A percentile compares a stretch with the other conserved stretches of the same genome.
Evolutionary conservation across 192 early-diverging fungal genomes (phyloP).

Genomic region (Linnemannia schmuckeri): DNA sequence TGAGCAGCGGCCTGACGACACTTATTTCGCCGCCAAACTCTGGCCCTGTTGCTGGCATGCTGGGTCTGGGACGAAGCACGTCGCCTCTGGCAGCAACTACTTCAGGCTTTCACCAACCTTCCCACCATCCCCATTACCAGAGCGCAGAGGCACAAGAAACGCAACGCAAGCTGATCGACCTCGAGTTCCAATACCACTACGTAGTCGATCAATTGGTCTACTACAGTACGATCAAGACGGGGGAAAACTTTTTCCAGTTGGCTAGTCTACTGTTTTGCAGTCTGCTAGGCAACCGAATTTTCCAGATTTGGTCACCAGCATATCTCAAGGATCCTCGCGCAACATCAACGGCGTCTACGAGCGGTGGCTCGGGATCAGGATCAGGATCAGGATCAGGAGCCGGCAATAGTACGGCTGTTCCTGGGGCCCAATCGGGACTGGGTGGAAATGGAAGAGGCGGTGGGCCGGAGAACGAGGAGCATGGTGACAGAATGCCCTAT

Average conservation of each 20-base stretch:
- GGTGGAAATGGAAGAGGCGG: not conserved
- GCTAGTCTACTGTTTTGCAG: slow-evolving; percentile 76
- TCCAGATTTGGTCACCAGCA: slow-evolving; percentile 63
- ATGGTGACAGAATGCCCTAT: not conserved
- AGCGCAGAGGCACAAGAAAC: slow-evolving; percentile 41
- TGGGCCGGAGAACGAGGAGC: slow-evolving; percentile 6
- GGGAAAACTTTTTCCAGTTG: slow-evolving; percentile 77
- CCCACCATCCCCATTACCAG: slow-evolving; percentile 52
- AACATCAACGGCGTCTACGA: not conserved
- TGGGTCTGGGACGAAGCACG: slow-evolving; percentile 36
- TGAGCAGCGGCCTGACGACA: slow-evolving; percentile 14
- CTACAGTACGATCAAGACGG: slow-evolving; percentile 81
- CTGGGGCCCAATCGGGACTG: not conserved
- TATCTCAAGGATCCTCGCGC: slow-evolving; percentile 47
- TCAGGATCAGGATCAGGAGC: not conserved
- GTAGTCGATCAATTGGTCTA: slow-evolving; percentile 84
- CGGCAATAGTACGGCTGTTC: not conserved
- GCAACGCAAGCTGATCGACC: slow-evolving; percentile 63
- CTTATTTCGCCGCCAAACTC: slow-evolving; percentile 11
- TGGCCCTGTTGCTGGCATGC: slow-evolving; percentile 45
- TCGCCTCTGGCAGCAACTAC: not conserved
- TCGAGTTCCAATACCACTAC: slow-evolving; percentile 77
- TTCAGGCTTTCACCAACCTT: slow-evolving; percentile 7
- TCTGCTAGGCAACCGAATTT: slow-evolving; percentile 63
- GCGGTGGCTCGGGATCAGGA: slow-evolving; percentile 4